A percentile compares a stretch with the other conserved stretches of the same genome.
Conservation (phyloP, 352 stramenopile species). For the Pythium graminicola region DNA sequence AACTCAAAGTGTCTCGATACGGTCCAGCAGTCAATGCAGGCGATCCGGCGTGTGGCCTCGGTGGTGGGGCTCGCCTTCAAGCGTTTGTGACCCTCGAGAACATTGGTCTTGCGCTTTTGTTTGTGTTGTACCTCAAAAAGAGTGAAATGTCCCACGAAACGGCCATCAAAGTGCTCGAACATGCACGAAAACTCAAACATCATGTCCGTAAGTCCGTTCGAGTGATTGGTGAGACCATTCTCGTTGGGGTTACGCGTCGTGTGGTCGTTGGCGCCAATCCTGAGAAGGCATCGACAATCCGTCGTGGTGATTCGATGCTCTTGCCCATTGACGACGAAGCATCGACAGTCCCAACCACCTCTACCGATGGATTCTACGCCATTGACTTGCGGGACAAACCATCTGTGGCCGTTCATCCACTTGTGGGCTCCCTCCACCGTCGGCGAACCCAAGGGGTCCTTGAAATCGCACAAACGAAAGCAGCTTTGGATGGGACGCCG, state of each 20-base stretch:
- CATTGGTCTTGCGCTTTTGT: slow-evolving; percentile 36
- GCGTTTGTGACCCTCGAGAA: slow-evolving; percentile 49
- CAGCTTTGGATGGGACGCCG: neutral
- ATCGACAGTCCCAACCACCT: too few relatives aligned
- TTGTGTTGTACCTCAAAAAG: slow-evolving; percentile 51
- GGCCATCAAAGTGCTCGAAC: slow-evolving; percentile 45
- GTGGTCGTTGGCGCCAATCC: too few relatives aligned
- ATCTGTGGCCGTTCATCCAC: too few relatives aligned
- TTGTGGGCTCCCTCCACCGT: slow-evolving; percentile 26
- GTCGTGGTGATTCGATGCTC: slow-evolving; percentile 13
- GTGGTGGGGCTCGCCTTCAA: slow-evolving; percentile 22
- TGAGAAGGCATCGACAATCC: too few relatives aligned
- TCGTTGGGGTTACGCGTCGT: slow-evolving; percentile 18
- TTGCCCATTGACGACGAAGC: neutral
- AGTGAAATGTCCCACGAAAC: slow-evolving; percentile 48
- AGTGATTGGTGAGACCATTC: slow-evolving; percentile 49
- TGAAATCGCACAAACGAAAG: slow-evolving; percentile 8
- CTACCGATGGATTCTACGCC: too few relatives aligned
- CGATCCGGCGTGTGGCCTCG: slow-evolving; percentile 9
- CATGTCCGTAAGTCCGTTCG: slow-evolving; percentile 51
- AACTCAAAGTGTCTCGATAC: slow-evolving; percentile 33
- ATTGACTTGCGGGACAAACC: too few relatives aligned
- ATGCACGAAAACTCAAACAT: slow-evolving; percentile 45
- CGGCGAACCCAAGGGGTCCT: slow-evolving; percentile 15
- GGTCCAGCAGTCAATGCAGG: slow-evolving; percentile 25